These are phyloP conservation scores for Pyricularia sp. DNA, from an alignment of 2,329 filamentous ascomycete genomes.

Conservation along the genomic window DNA sequence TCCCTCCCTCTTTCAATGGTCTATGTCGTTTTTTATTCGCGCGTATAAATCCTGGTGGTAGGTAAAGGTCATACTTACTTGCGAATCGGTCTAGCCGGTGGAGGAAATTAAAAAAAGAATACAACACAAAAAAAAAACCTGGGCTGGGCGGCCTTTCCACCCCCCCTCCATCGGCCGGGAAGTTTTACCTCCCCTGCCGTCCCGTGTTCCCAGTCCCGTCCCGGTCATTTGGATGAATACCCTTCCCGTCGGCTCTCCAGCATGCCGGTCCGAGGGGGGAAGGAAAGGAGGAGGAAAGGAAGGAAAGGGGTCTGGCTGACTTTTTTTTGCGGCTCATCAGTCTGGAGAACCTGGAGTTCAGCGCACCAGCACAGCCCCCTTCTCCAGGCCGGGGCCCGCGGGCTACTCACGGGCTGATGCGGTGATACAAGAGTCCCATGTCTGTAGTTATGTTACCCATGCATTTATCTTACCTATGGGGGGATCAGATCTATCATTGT, in stretches of 20 bases:
- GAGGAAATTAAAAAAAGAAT: background rate
- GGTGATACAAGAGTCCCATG: background rate
- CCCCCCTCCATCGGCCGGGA: background rate
- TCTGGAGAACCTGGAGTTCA: background rate
- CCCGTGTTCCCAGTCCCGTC: background rate
- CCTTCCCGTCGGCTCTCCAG: background rate
- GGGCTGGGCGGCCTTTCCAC: background rate
- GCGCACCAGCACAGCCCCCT: no score
- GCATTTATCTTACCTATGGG: background rate
- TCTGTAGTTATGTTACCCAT: background rate
- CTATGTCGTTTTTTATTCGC: background rate
- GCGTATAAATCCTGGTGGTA: background rate
- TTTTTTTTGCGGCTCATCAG: background rate
- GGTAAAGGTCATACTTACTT: background rate
- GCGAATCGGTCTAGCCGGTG: background rate
- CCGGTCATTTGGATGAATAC: background rate
- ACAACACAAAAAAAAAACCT: no score
- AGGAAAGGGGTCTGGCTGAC: background rate
- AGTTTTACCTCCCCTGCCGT: conserved; percentile 1
- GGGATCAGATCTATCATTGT: background rate
- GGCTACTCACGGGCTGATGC: background rate
- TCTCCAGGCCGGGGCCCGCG: no score
- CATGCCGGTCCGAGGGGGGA: background rate
- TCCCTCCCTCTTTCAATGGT: background rate
- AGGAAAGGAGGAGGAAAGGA: background rate